A percentile compares a stretch with the other conserved stretches of the same genome.
phyloP scores from a whole-genome alignment of 2,329 filamentous ascomycete species.

The Fusarium musae region DNA sequence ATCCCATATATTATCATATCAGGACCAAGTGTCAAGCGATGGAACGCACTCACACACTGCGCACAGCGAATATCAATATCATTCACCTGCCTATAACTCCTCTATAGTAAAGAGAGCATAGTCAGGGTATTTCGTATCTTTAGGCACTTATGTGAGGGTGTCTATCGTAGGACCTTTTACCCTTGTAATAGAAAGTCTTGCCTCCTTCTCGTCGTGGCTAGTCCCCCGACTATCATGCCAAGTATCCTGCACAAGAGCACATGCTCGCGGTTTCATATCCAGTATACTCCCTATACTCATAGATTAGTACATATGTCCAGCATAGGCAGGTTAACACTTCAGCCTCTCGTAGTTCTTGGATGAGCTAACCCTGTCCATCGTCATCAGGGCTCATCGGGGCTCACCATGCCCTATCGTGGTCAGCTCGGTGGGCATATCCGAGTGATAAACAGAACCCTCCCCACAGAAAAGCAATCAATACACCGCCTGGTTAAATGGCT shows the following conservation, averaged over 20 bases:
- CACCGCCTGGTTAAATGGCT: slow-evolving; percentile 26
- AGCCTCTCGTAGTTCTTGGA: background rate
- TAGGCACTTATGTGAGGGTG: slow-evolving; percentile 1
- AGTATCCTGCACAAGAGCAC: background rate
- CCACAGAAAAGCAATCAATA: slow-evolving; percentile 12
- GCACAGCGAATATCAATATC: background rate
- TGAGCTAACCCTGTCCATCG: background rate
- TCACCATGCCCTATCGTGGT: slow-evolving; percentile 16
- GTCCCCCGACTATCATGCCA: slow-evolving; percentile 14
- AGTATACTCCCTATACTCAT: background rate
- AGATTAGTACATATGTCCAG: slow-evolving; percentile 5
- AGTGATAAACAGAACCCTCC: background rate
- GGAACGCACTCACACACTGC: background rate
- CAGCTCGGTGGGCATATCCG: background rate
- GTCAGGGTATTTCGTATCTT: background rate
- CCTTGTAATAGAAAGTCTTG: slow-evolving; percentile 5
- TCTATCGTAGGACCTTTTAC: slow-evolving; percentile 21
- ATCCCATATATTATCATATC: background rate
- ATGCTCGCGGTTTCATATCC: background rate
- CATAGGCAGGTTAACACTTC: background rate
- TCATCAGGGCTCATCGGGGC: background rate
- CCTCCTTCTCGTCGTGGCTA: slow-evolving; percentile 29
- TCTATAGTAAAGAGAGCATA: background rate
- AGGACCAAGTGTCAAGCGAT: background rate
- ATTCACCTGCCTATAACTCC: background rate